Evolutionary conservation across 805 yeast genomes (phyloP).

Genomic region (Candida parachauliodes): DNA sequence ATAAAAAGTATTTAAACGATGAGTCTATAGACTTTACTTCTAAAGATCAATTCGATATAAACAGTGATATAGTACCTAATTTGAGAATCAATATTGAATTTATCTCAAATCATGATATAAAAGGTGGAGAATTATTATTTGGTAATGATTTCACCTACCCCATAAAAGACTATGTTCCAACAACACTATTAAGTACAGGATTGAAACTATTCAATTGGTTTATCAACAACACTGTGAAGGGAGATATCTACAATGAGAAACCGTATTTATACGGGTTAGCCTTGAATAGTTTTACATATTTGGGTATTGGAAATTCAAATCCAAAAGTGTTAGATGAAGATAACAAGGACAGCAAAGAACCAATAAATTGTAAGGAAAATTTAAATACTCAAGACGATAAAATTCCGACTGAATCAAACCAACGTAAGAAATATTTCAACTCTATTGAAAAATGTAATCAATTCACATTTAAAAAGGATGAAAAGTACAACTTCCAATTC

Average conservation of each 20-base stretch:
- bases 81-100: slow-evolving; percentile 34
- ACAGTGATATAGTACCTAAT: slow-evolving; percentile 21
- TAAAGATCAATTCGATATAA: slow-evolving; percentile 7
- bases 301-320: slow-evolving; percentile 25
- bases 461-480: slow-evolving; percentile 37
- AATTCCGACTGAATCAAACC: slow-evolving; percentile 31
- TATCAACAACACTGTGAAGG: slow-evolving; percentile 63
- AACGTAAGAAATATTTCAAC: slow-evolving; percentile 45
- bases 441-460: slow-evolving; percentile 30
- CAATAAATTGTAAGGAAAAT: slow-evolving; percentile 21
- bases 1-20: slow-evolving; percentile 23
- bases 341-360: slow-evolving; percentile 4
- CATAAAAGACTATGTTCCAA: slow-evolving; percentile 55
- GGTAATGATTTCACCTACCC: slow-evolving; percentile 69
- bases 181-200: slow-evolving; percentile 45
- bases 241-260: slow-evolving; percentile 55
- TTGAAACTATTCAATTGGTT: slow-evolving; percentile 52
- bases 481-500: slow-evolving; percentile 47
- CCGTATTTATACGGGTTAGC: slow-evolving; percentile 66
- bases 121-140: slow-evolving; percentile 54
- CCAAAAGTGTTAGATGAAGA: slow-evolving; percentile 1
- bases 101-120: slow-evolving; percentile 40
- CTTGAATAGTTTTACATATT: slow-evolving; percentile 51
- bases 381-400: slow-evolving; percentile 11
- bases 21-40: slow-evolving; percentile 7